phyloP scores from a whole-genome alignment of 2,329 filamentous ascomycete genomes.

The Orbilia brochopaga region DNA sequence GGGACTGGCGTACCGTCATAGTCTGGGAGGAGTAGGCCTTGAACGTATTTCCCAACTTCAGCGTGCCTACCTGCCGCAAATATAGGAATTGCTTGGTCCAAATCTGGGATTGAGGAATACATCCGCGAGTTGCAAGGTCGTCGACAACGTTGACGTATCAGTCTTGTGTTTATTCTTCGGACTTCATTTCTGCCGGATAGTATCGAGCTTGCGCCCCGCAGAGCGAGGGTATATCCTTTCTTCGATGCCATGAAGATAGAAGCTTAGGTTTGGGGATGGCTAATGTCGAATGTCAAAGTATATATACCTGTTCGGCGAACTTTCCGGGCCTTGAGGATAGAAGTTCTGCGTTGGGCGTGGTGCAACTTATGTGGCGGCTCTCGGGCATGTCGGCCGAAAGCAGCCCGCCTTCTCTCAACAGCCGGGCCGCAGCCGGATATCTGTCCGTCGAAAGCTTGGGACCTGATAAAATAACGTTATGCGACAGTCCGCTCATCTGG shows the following conservation, averaged over 20 bases:
- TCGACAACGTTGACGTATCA: background rate
- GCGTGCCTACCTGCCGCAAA: conserved; percentile 32
- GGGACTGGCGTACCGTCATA: conserved; percentile 27
- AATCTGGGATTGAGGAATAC: conserved; percentile 20
- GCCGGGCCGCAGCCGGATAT: background rate
- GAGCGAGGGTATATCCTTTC: too few species aligned
- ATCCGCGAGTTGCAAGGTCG: background rate
- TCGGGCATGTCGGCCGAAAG: background rate
- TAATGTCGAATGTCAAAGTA: too few species aligned
- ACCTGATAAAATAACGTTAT: too few species aligned
- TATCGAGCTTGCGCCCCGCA: too few species aligned
- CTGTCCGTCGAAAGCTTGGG: too few species aligned
- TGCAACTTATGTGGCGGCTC: background rate
- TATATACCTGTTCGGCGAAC: too few species aligned
- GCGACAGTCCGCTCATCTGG: too few species aligned
- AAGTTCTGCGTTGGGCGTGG: background rate
- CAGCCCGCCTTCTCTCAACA: background rate
- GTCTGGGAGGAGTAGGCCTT: conserved; percentile 37
- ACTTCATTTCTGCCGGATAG: too few species aligned
- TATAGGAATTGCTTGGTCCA: conserved; percentile 28
- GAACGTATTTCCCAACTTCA: conserved; percentile 16
- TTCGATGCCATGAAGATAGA: too few species aligned
- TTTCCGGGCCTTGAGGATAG: too few species aligned
- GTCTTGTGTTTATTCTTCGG: background rate
- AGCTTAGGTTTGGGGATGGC: too few species aligned